A percentile compares a stretch with the other conserved stretches of the same genome.
Conservation (phyloP, 2,329 filamentous ascomycete genomes). For the Claviceps cyperi region DNA sequence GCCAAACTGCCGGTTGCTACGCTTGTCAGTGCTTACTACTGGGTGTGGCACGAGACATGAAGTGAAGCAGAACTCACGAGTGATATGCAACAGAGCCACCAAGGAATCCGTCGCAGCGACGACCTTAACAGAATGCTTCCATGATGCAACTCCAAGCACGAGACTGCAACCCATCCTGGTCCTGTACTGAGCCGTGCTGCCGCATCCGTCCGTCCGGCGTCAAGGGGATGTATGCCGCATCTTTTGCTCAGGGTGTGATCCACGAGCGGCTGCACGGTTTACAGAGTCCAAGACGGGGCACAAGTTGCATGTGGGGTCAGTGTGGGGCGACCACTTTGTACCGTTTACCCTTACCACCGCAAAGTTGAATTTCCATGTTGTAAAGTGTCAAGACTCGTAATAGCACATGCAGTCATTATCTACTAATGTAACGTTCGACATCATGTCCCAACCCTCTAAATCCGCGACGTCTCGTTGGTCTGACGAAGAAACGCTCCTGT, state of each 20-base stretch:
- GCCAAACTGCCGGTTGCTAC: not conserved
- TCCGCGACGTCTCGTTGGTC: too few relatives aligned
- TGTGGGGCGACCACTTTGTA: too few relatives aligned
- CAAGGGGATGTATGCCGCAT: not conserved
- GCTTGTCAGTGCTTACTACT: not conserved
- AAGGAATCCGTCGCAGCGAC: conserved; percentile 1
- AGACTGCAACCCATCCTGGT: not conserved
- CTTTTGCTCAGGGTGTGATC: not conserved
- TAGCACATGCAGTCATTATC: too few relatives aligned
- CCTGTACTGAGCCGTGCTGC: not conserved
- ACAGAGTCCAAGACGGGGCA: too few relatives aligned
- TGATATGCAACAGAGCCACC: conserved; percentile 1
- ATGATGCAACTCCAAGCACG: not conserved
- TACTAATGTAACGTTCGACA: too few relatives aligned
- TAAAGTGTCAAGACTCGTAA: too few relatives aligned
- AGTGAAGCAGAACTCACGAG: conserved; percentile 1
- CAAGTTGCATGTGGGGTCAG: too few relatives aligned
- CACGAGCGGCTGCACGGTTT: too few relatives aligned
- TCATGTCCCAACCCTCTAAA: too few relatives aligned
- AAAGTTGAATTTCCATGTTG: too few relatives aligned
- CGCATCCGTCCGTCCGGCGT: not conserved
- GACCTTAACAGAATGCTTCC: not conserved
- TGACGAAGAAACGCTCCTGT: too few relatives aligned
- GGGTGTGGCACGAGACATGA: not conserved
- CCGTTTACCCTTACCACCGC: too few relatives aligned